These are phyloP conservation scores for Mycena capillaripes DNA, from an alignment of 768 basidiomycete species.

Conservation along the genomic window DNA sequence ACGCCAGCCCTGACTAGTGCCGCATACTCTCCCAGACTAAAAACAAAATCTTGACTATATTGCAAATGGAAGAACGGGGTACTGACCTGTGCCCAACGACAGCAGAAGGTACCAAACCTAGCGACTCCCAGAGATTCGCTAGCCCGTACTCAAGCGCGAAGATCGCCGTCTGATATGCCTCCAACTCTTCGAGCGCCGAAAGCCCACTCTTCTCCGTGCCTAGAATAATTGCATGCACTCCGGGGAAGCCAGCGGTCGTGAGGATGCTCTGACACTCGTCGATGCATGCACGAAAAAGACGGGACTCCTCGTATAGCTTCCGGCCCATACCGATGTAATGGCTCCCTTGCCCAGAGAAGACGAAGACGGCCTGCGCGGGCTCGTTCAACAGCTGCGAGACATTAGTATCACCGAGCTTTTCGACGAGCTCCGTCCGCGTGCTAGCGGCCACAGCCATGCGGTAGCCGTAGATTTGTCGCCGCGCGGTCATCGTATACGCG, in stretches of 20 bases:
- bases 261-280: slow-evolving; percentile 72
- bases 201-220: slow-evolving; percentile 39
- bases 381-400: slow-evolving; percentile 32
- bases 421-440: slow-evolving; percentile 60
- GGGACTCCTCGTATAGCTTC: slow-evolving; percentile 63
- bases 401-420: slow-evolving; percentile 50
- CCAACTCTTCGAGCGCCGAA: slow-evolving; percentile 51
- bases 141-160: slow-evolving; percentile 59
- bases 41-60: background rate
- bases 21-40: slow-evolving; percentile 82
- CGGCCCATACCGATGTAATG: slow-evolving; percentile 78
- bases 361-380: slow-evolving; percentile 33
- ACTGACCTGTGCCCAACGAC: slow-evolving; percentile 82
- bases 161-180: slow-evolving; percentile 66
- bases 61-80: no score
- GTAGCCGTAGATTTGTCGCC: slow-evolving; percentile 69
- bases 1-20: slow-evolving; percentile 75
- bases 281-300: slow-evolving; percentile 64
- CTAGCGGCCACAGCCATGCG: slow-evolving; percentile 65
- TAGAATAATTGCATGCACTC: slow-evolving; percentile 62
- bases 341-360: slow-evolving; percentile 82
- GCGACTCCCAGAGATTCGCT: slow-evolving; percentile 74
- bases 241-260: slow-evolving; percentile 61
- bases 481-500: slow-evolving; percentile 77
- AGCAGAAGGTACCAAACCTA: slow-evolving; percentile 72